A percentile compares a stretch with the other conserved stretches of the same genome.
phyloP scores from a whole-genome alignment of 1,284 basidiomycete species.

The Ganoderma multipileum region DNA sequence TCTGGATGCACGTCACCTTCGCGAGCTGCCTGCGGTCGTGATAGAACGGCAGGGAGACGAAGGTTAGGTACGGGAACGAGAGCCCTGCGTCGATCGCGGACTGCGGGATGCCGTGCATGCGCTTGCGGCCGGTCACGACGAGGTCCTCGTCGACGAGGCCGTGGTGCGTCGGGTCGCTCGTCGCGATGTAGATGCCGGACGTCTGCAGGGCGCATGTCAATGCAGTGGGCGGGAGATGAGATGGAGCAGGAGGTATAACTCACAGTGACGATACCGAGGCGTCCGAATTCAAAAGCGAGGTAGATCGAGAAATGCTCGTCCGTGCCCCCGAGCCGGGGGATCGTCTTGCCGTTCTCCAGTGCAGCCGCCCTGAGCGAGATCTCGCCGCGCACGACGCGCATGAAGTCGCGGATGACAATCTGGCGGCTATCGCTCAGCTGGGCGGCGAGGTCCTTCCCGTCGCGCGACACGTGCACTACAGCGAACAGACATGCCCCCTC shows the following conservation, averaged over 20 bases:
- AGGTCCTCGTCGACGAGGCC: constrained; percentile 24
- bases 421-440: constrained; percentile 52
- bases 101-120: constrained; percentile 25
- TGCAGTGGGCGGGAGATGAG: neutral
- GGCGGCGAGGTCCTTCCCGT: constrained; percentile 60
- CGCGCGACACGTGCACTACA: constrained; percentile 65
- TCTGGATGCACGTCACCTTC: constrained; percentile 60
- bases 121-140: constrained; percentile 20
- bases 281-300: constrained; percentile 58
- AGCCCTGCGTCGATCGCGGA: constrained; percentile 28
- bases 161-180: constrained; percentile 33
- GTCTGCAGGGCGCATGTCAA: constrained; percentile 41
- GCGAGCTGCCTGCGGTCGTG: constrained; percentile 43
- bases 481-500: neutral
- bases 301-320: constrained; percentile 48
- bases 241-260: constrained; percentile 28
- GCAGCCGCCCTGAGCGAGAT: constrained; percentile 45
- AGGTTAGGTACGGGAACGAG: constrained; percentile 39
- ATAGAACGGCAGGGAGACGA: constrained; percentile 47
- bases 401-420: constrained; percentile 61
- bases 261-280: constrained; percentile 59
- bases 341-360: constrained; percentile 49
- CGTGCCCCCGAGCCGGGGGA: constrained; percentile 10
- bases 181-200: constrained; percentile 44
- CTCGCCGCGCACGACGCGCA: constrained; percentile 46